Evolutionary conservation across 2,329 filamentous ascomycete species (phyloP).

Genomic region (Trichophaea hybrida): DNA sequence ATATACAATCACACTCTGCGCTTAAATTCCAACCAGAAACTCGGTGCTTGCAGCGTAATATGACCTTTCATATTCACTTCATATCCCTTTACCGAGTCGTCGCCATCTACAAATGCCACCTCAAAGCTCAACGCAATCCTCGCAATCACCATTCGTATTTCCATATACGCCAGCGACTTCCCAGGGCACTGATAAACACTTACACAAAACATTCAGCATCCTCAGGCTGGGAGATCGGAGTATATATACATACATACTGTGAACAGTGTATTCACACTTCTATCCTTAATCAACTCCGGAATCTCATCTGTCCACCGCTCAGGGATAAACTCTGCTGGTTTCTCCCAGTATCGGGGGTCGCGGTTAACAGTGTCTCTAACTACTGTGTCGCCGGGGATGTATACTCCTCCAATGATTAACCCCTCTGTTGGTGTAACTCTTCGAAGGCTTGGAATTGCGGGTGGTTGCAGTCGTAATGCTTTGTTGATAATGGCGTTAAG

Average conservation of each 20-base stretch:
- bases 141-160: neutral
- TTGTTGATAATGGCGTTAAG: constrained; percentile 68
- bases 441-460: neutral
- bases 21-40: too few species aligned
- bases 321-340: constrained; percentile 1
- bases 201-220: too few species aligned
- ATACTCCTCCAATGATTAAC: constrained; percentile 3
- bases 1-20: too few species aligned
- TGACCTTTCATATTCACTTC: too few species aligned
- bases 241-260: neutral
- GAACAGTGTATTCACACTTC: constrained; percentile 3
- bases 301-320: constrained; percentile 5
- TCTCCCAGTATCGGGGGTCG: neutral
- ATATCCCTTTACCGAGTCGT: too few species aligned
- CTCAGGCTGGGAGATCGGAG: too few species aligned
- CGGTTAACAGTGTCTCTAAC: neutral
- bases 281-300: constrained; percentile 1
- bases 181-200: neutral
- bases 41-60: too few species aligned
- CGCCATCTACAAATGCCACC: neutral
- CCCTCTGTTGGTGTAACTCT: neutral
- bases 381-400: constrained; percentile 1
- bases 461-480: constrained; percentile 58
- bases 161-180: neutral
- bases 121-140: neutral